These are phyloP conservation scores for Filobasidium wieringae DNA, from an alignment of 768 basidiomycete species.

Conservation along the genomic window DNA sequence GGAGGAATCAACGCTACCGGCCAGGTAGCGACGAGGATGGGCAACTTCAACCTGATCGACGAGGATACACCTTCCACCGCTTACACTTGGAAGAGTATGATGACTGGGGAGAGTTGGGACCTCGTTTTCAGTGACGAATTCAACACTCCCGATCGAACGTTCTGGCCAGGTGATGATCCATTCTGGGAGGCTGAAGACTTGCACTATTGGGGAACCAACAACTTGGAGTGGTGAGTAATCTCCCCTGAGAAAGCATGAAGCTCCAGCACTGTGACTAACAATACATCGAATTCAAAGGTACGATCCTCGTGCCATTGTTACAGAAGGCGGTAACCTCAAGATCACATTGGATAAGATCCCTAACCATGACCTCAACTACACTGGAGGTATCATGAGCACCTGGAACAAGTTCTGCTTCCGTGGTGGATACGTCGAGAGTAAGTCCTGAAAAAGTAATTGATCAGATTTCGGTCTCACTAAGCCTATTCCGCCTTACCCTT, in stretches of 20 bases:
- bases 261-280: no score
- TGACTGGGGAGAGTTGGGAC: constrained; percentile 59
- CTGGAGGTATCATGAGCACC: constrained; percentile 28
- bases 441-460: not conserved
- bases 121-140: constrained; percentile 86
- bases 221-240: constrained; percentile 21
- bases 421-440: constrained; percentile 21
- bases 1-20: constrained; percentile 79
- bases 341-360: constrained; percentile 30
- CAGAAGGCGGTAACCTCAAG: constrained; percentile 35
- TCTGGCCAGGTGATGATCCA: constrained; percentile 56
- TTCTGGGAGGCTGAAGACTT: constrained; percentile 79
- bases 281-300: constrained; percentile 42
- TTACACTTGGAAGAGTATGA: constrained; percentile 54
- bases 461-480: no score
- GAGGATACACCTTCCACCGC: constrained; percentile 55
- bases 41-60: constrained; percentile 63
- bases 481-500: not conserved
- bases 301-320: constrained; percentile 39
- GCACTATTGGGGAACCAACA: constrained; percentile 50
- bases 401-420: constrained; percentile 38
- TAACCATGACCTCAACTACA: constrained; percentile 21
- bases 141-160: constrained; percentile 50
- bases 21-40: constrained; percentile 66
- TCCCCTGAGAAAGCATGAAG: no score